A percentile compares a stretch with the other conserved stretches of the same genome.
These are phyloP conservation scores for Paramarasmius palmivorus DNA, from an alignment of 1,284 basidiomycete species.

Conservation along the genomic window DNA sequence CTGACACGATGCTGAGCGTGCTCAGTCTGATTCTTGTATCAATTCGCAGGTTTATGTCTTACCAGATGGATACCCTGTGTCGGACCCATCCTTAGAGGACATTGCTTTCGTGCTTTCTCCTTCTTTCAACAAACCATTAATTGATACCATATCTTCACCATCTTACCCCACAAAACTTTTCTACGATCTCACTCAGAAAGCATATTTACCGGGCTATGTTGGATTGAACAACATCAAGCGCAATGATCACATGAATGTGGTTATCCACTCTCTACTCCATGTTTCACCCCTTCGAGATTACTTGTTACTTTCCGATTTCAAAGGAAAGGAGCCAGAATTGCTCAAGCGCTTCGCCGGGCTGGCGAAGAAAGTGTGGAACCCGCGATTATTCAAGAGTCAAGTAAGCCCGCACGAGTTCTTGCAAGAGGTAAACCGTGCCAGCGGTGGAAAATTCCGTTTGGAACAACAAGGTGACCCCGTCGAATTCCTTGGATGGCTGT, in stretches of 20 bases:
- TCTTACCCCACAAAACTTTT: slow-evolving; percentile 70
- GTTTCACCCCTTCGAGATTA: slow-evolving; percentile 88
- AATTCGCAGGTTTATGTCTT: slow-evolving; percentile 85
- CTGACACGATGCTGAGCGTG: not conserved
- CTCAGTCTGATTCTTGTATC: slow-evolving; percentile 13
- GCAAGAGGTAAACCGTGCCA: slow-evolving; percentile 91
- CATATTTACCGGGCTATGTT: slow-evolving; percentile 93
- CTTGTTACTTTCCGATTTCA: slow-evolving; percentile 75
- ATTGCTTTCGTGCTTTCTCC: slow-evolving; percentile 91
- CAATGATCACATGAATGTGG: slow-evolving; percentile 97
- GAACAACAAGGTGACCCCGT: slow-evolving; percentile 95
- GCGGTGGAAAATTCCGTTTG: slow-evolving; percentile 86
- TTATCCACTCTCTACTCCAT: slow-evolving; percentile 93
- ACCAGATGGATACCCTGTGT: slow-evolving; percentile 96
- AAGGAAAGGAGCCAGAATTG: slow-evolving; percentile 80
- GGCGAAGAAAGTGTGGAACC: slow-evolving; percentile 95
- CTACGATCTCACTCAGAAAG: slow-evolving; percentile 79
- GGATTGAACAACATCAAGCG: slow-evolving; percentile 97
- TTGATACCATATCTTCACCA: slow-evolving; percentile 55
- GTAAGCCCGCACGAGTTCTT: slow-evolving; percentile 98
- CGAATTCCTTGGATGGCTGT: slow-evolving; percentile 94
- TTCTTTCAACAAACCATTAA: slow-evolving; percentile 64
- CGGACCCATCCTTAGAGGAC: slow-evolving; percentile 93
- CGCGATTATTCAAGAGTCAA: slow-evolving; percentile 94
- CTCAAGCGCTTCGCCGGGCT: slow-evolving; percentile 84